Percentiles rank a stretch among this genome's conserved stretches.
These are phyloP conservation scores for Protomyces macrosporus DNA, from an alignment of 1,139 yeast genomes.

Conservation along the genomic window DNA sequence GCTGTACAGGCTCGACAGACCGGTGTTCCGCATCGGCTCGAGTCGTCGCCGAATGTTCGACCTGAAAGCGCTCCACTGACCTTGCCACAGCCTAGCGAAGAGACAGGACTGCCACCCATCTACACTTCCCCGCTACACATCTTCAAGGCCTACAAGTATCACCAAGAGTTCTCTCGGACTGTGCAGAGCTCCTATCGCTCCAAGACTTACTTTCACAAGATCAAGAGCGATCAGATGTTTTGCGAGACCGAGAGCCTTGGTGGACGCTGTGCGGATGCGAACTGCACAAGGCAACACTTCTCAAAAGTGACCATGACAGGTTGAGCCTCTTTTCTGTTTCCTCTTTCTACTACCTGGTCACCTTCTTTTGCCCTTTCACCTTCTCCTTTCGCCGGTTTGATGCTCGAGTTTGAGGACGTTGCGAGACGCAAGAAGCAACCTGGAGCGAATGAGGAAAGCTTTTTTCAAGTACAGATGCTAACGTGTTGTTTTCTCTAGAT, in stretches of 20 bases:
- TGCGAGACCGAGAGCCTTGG: conserved; percentile 14
- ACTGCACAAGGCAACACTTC: conserved; percentile 16
- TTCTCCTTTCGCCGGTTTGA: not conserved
- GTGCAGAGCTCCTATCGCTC: conserved; percentile 7
- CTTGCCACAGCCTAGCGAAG: not conserved
- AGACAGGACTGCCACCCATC: not conserved
- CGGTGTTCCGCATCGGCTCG: not conserved
- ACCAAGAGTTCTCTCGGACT: not conserved
- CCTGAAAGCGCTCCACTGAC: not conserved
- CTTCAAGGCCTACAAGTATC: conserved; percentile 9
- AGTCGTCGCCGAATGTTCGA: not conserved
- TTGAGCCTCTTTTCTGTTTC: not conserved
- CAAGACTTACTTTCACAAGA: conserved; percentile 14
- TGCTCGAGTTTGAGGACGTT: too few species aligned
- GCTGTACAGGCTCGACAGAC: too few species aligned
- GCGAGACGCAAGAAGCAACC: too few species aligned
- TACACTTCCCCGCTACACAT: conserved; percentile 1
- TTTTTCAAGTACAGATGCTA: too few species aligned
- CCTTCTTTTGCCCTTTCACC: not conserved
- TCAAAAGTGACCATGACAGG: conserved; percentile 5
- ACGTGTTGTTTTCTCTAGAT: not conserved
- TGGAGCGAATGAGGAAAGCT: too few species aligned
- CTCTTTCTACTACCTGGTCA: not conserved
- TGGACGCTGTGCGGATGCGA: not conserved
- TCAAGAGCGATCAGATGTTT: not conserved